phyloP scores from a whole-genome alignment of 2,329 filamentous ascomycete genomes.

The Stachybotrys elegans region DNA sequence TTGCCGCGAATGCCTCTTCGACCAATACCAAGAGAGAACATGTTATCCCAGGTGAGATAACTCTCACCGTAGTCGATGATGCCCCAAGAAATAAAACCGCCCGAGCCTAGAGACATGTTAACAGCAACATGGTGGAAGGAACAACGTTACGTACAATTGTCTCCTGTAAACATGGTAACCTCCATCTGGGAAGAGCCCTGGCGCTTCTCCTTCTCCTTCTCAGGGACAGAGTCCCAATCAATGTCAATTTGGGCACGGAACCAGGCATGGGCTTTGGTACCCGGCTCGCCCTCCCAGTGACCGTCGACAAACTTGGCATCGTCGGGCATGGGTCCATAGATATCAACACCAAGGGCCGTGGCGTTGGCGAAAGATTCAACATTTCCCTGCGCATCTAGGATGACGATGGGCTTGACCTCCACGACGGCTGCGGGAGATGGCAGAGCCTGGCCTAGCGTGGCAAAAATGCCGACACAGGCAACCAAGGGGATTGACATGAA shows the following conservation, averaged over 20 bases:
- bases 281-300: conserved; percentile 9
- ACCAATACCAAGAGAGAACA: conserved; percentile 13
- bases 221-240: not conserved
- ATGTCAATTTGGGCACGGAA: conserved; percentile 4
- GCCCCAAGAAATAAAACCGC: conserved; percentile 10
- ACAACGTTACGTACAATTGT: not conserved
- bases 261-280: not conserved
- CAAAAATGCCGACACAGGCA: no score
- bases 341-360: conserved; percentile 10
- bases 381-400: not conserved
- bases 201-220: conserved; percentile 9
- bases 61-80: conserved; percentile 11
- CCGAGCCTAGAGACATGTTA: conserved; percentile 6
- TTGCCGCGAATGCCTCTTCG: conserved; percentile 12
- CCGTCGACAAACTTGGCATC: conserved; percentile 12
- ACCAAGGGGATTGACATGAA: no score
- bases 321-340: conserved; percentile 11
- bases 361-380: not conserved
- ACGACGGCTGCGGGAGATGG: no score
- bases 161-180: conserved; percentile 8
- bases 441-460: no score
- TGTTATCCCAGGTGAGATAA: conserved; percentile 7
- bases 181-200: conserved; percentile 5
- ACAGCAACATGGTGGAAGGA: not conserved
- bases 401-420: no score